These are phyloP conservation scores for Trametes cinnabarina DNA, from an alignment of 768 basidiomycete species.

Conservation along the genomic window DNA sequence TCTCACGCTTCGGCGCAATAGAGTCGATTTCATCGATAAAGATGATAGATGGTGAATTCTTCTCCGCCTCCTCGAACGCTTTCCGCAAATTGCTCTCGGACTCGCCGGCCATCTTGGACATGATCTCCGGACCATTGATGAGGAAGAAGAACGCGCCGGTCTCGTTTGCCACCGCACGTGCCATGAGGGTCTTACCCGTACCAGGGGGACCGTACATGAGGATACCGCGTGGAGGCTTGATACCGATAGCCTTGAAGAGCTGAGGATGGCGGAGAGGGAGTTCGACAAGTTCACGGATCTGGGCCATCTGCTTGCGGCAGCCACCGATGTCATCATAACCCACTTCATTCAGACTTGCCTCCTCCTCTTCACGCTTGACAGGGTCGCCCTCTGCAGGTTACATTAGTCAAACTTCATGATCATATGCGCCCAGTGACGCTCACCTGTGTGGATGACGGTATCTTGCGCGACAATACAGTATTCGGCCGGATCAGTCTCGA, in stretches of 20 bases:
- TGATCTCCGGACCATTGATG: slow-evolving; percentile 99
- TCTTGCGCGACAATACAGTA: slow-evolving; percentile 99
- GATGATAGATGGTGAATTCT: slow-evolving; percentile 99
- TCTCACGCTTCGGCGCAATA: slow-evolving; percentile 99
- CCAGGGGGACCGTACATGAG: slow-evolving; percentile 98
- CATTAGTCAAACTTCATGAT: neutral
- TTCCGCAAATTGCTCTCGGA: slow-evolving; percentile 96
- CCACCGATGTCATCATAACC: slow-evolving; percentile 99
- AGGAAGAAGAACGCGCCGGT: slow-evolving; percentile 99
- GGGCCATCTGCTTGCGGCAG: slow-evolving; percentile 99
- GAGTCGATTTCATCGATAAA: slow-evolving; percentile 99
- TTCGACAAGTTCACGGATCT: slow-evolving; percentile 98
- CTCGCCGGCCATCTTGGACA: slow-evolving; percentile 99
- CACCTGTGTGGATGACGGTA: slow-evolving; percentile 92
- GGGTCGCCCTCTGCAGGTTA: slow-evolving; percentile 91
- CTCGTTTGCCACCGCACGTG: slow-evolving; percentile 98
- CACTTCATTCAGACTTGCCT: slow-evolving; percentile 92
- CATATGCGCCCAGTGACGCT: slow-evolving; percentile 18
- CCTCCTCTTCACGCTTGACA: slow-evolving; percentile 98
- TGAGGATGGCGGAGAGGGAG: slow-evolving; percentile 97
- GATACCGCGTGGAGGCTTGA: slow-evolving; percentile 98
- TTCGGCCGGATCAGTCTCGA: slow-evolving; percentile 97
- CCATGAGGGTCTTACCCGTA: slow-evolving; percentile 99
- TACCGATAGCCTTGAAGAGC: slow-evolving; percentile 99
- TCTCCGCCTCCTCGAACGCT: slow-evolving; percentile 99